Base-by-base conservation (phyloP, 73 alveolate species). In the Paramecium biaurelia region DNA sequence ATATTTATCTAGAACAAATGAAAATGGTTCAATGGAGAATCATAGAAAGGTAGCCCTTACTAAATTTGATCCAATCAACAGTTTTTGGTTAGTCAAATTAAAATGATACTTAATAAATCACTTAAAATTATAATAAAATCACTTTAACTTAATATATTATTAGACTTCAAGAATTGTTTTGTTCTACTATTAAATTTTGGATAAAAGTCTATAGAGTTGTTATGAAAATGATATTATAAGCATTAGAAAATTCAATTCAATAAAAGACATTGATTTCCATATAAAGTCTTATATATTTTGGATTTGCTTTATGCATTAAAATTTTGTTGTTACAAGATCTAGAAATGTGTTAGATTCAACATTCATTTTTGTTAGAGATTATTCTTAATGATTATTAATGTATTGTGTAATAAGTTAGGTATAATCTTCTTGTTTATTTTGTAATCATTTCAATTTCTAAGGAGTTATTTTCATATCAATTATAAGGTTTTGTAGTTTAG, bases 11-110 rank as follows among this genome's bases (percentile, higher is more conserved):
- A 30, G 86, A 37, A 72, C 86, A 28, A 34, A 14, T 38, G 58
- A 38, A 72, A 34, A 72, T 15, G 86, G 35, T 15, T 30, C 56
- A 34, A 38, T 72, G 56, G 86, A 72, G 2, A 42, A 72, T 28
- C 86, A 72, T 21, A 72, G 86, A 72, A 18, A 26, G 12, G 63
- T 72, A 18, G 58, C 86, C 4, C 34, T 72, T 10, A 28, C 86
- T 15, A 72, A 72, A 38, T 72, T 72, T 72, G 86, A 72, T 38
- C 86, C 86, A 5, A 35, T 32, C 63, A 72, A 72, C 35, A 72
- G 86, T n/a, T 35, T 72, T 34, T 72, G 86, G 86, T 63, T 63
- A 63, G 45, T 26, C 47, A 63, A 63, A 63, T 23, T 24, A 5
- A 63, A 63, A 63, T 63, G 84, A 63, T 63, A 63, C 84, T 63